These are phyloP conservation scores for Crithidia mellificae DNA, from an alignment of 208 protist genomes.

Conservation along the genomic window DNA sequence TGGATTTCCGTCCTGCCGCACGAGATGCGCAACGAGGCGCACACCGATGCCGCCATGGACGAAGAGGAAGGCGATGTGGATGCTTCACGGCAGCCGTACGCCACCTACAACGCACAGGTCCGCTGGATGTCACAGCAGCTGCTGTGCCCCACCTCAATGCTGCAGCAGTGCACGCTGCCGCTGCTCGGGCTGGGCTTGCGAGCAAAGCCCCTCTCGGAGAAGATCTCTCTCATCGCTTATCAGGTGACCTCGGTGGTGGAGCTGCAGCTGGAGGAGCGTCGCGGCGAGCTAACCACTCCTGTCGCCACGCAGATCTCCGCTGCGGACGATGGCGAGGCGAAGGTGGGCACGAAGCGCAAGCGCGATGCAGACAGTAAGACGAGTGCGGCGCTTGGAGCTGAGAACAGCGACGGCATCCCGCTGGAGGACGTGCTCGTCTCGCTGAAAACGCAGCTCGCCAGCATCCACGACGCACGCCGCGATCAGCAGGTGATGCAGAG, in stretches of 20 bases:
- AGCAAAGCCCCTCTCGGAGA: conserved; percentile 53
- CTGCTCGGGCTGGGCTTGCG: conserved; percentile 51
- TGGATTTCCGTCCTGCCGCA: conserved; percentile 64
- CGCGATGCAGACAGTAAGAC: conserved; percentile 2
- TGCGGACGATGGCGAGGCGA: neutral
- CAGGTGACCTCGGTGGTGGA: conserved; percentile 59
- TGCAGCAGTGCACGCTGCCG: conserved; percentile 42
- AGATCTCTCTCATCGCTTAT: conserved; percentile 54
- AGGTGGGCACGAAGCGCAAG: conserved; percentile 22
- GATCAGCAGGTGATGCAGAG: conserved; percentile 37
- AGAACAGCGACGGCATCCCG: conserved; percentile 12
- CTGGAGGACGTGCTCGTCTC: conserved; percentile 36
- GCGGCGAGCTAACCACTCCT: conserved; percentile 30
- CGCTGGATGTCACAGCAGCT: conserved; percentile 45
- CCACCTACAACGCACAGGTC: conserved; percentile 29
- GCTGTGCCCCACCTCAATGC: conserved; percentile 25
- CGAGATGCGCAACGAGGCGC: conserved; percentile 11
- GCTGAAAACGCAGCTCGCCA: conserved; percentile 38
- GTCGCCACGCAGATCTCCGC: neutral
- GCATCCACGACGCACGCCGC: conserved; percentile 31
- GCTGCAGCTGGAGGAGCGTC: conserved; percentile 76
- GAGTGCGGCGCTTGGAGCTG: neutral
- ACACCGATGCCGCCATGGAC: too few species aligned
- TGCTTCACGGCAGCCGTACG: neutral
- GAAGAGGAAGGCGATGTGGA: conserved; percentile 1